phyloP scores from a whole-genome alignment of 179 eudicot genomes.

The Gypsophila paniculata region DNA sequence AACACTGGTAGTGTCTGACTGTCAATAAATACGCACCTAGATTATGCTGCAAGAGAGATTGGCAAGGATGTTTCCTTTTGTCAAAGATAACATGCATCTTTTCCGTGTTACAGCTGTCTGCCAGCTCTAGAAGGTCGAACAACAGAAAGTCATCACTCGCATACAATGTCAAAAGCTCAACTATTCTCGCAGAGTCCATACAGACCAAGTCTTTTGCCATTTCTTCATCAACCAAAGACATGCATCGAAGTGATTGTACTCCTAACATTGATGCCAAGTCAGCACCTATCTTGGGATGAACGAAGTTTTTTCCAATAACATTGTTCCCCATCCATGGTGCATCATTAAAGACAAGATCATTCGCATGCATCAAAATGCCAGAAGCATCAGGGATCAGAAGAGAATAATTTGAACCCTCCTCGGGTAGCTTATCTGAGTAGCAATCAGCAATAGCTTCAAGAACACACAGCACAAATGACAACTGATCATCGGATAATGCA shows the following conservation, averaged over 20 bases:
- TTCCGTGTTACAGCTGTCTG: slow-evolving; percentile 92
- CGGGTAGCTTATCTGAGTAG: slow-evolving; percentile 43
- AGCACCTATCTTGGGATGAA: slow-evolving; percentile 71
- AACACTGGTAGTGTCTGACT: background rate
- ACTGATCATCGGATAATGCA: slow-evolving; percentile 66
- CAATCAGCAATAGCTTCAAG: slow-evolving; percentile 91
- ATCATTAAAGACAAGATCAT: slow-evolving; percentile 90
- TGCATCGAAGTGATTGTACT: slow-evolving; percentile 77
- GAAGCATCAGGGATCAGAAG: slow-evolving; percentile 73
- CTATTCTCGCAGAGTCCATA: slow-evolving; percentile 78
- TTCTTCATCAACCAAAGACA: slow-evolving; percentile 91
- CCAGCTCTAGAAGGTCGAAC: slow-evolving; percentile 93
- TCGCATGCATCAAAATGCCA: slow-evolving; percentile 54
- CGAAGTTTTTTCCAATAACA: slow-evolving; percentile 56
- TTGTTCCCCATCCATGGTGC: slow-evolving; percentile 94
- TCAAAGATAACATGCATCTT: slow-evolving; percentile 82
- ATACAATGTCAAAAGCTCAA: slow-evolving; percentile 66
- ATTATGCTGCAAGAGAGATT: slow-evolving; percentile 89
- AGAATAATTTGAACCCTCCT: slow-evolving; percentile 47
- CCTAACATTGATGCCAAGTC: slow-evolving; percentile 85
- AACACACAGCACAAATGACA: slow-evolving; percentile 76
- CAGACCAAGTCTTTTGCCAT: slow-evolving; percentile 95
- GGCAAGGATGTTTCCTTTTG: slow-evolving; percentile 86
- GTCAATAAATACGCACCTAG: slow-evolving; percentile 52
- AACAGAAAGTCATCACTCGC: slow-evolving; percentile 61